Evolutionary conservation across 2,329 filamentous ascomycete genomes (phyloP).

Genomic region (Fusarium equiseti): DNA sequence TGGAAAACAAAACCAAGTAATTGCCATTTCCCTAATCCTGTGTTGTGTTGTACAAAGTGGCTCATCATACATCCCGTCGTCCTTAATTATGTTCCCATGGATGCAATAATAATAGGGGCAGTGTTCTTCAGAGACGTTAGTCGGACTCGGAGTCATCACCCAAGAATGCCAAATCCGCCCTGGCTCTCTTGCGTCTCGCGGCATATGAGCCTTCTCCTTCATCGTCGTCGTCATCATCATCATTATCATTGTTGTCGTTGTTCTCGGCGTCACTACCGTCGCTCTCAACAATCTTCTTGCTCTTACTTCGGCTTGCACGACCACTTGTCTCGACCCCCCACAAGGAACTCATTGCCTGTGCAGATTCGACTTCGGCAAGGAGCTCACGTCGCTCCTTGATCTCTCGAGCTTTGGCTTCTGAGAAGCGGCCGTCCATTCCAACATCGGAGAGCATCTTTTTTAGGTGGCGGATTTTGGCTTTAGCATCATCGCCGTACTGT

Average conservation of each 20-base stretch:
- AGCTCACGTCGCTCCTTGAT: constrained; percentile 92
- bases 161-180: constrained; percentile 72
- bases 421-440: constrained; percentile 92
- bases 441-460: constrained; percentile 81
- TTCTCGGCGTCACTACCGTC: constrained; percentile 47
- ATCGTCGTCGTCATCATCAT: constrained; percentile 45
- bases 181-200: constrained; percentile 61
- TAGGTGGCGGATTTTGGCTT: constrained; percentile 86
- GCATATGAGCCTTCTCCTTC: constrained; percentile 54
- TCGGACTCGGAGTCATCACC: constrained; percentile 77
- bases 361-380: constrained; percentile 83
- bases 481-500: constrained; percentile 74
- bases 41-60: constrained; percentile 32
- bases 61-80: constrained; percentile 32
- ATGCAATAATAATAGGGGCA: constrained; percentile 7
- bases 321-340: constrained; percentile 73
- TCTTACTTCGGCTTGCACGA: constrained; percentile 57
- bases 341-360: constrained; percentile 81
- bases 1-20: constrained; percentile 11
- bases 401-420: constrained; percentile 82
- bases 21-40: constrained; percentile 2
- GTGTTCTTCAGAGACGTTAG: constrained; percentile 39
- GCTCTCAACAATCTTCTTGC: constrained; percentile 49
- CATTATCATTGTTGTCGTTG: constrained; percentile 39
- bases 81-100: constrained; percentile 10